Evolutionary conservation across 139 green algal genomes (phyloP).

Genomic region (Asterochloris sp.): DNA sequence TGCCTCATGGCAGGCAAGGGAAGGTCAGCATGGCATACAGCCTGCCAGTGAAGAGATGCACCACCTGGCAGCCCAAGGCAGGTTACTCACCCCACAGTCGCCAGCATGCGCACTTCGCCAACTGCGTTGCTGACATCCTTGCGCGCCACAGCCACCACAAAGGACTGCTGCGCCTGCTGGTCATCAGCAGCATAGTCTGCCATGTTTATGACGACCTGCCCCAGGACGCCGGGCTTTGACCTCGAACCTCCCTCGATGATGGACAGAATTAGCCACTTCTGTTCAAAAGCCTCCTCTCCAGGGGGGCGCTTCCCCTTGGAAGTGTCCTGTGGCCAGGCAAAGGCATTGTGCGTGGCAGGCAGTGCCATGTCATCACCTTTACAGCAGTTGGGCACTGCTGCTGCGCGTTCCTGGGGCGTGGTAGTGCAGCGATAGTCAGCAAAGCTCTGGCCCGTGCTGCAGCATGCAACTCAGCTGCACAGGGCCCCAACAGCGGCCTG

Average conservation of each 20-base stretch:
- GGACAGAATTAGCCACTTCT: slow-evolving; percentile 71
- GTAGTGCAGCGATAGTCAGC: background rate
- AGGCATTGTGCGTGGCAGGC: background rate
- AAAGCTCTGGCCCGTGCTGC: background rate
- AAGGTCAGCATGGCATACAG: background rate
- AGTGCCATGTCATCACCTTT: background rate
- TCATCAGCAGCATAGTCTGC: slow-evolving; percentile 54
- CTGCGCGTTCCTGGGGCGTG: background rate
- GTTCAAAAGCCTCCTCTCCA: slow-evolving; percentile 50
- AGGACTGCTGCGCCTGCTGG: slow-evolving; percentile 18
- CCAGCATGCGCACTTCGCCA: slow-evolving; percentile 53
- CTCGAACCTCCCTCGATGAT: slow-evolving; percentile 56
- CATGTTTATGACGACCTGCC: slow-evolving; percentile 40
- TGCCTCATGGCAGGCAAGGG: background rate
- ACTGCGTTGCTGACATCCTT: slow-evolving; percentile 47
- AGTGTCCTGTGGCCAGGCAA: background rate
- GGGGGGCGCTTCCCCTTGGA: background rate
- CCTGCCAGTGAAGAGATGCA: background rate
- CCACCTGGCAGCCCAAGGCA: background rate
- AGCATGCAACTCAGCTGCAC: too few relatives aligned
- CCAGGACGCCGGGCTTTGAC: slow-evolving; percentile 22
- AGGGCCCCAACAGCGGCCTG: too few relatives aligned
- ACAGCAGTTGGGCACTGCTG: background rate
- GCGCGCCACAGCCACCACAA: slow-evolving; percentile 60
- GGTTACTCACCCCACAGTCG: slow-evolving; percentile 55